phyloP scores from a whole-genome alignment of 768 basidiomycete species.

The Mycena latifolia region DNA sequence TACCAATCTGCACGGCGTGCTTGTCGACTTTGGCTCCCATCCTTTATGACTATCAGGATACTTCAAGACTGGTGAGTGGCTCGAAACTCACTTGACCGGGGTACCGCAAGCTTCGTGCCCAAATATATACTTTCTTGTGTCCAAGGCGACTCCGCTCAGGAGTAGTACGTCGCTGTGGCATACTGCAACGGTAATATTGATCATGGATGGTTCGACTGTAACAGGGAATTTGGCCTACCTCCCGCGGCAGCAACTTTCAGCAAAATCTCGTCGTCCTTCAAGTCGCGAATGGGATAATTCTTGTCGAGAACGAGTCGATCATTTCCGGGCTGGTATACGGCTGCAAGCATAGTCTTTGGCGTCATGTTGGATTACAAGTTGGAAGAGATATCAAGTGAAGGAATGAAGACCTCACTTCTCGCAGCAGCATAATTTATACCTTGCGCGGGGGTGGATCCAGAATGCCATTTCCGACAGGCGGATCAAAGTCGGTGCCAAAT shows the following conservation, averaged over 20 bases:
- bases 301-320: slow-evolving; percentile 15
- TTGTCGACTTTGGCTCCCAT: slow-evolving; percentile 33
- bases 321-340: slow-evolving; percentile 13
- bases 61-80: no score
- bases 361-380: background rate
- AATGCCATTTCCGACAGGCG: no score
- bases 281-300: slow-evolving; percentile 10
- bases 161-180: slow-evolving; percentile 9
- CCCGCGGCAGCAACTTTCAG: slow-evolving; percentile 9
- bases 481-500: no score
- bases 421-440: no score
- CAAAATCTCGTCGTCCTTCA: slow-evolving; percentile 13
- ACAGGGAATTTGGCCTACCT: background rate
- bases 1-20: background rate
- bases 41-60: background rate
- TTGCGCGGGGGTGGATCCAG: no score
- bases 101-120: slow-evolving; percentile 15
- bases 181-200: background rate
- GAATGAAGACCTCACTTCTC: no score
- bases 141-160: background rate
- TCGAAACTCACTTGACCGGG: slow-evolving; percentile 6
- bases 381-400: no score
- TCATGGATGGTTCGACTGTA: no score
- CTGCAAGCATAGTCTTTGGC: slow-evolving; percentile 19
- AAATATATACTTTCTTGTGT: slow-evolving; percentile 2